Conservation (phyloP, 352 stramenopile genomes). For the Globisporangium paddicum region DNA sequence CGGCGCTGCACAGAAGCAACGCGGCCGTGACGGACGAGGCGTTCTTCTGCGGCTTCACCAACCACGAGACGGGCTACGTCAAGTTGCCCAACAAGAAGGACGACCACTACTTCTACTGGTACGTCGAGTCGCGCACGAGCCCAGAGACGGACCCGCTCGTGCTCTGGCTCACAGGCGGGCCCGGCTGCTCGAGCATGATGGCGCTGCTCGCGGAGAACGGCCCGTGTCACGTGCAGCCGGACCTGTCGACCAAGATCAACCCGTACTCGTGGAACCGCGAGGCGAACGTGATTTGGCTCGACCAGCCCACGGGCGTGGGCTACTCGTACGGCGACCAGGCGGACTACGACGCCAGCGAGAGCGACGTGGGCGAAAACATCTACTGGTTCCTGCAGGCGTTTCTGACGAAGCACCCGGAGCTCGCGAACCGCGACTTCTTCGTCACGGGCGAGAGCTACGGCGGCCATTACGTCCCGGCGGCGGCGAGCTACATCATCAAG, state of each 20-base stretch:
- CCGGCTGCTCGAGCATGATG: slow-evolving; percentile 34
- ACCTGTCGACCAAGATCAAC: slow-evolving; percentile 24
- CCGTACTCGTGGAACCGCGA: slow-evolving; percentile 34
- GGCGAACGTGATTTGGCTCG: slow-evolving; percentile 42
- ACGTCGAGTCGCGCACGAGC: slow-evolving; percentile 29
- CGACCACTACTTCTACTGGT: slow-evolving; percentile 59
- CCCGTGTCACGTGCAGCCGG: slow-evolving; percentile 26
- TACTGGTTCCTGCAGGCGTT: slow-evolving; percentile 45
- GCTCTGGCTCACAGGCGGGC: slow-evolving; percentile 45
- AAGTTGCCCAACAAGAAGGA: slow-evolving; percentile 37
- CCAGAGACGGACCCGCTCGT: slow-evolving; percentile 30
- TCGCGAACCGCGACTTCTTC: slow-evolving; percentile 31
- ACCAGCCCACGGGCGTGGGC: too few species aligned
- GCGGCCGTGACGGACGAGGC: slow-evolving; percentile 2
- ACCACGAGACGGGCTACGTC: slow-evolving; percentile 33
- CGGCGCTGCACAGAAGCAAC: neutral
- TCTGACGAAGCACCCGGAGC: slow-evolving; percentile 25
- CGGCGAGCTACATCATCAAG: slow-evolving; percentile 24
- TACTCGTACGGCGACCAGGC: slow-evolving; percentile 26
- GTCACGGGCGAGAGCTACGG: slow-evolving; percentile 40
- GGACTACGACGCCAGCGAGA: slow-evolving; percentile 28
- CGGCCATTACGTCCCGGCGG: slow-evolving; percentile 33
- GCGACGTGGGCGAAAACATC: slow-evolving; percentile 34
- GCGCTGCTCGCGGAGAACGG: slow-evolving; percentile 37
- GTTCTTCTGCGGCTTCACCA: slow-evolving; percentile 12